These are phyloP conservation scores for Kwoniella sp. DNA, from an alignment of 768 basidiomycete genomes.

Conservation along the genomic window DNA sequence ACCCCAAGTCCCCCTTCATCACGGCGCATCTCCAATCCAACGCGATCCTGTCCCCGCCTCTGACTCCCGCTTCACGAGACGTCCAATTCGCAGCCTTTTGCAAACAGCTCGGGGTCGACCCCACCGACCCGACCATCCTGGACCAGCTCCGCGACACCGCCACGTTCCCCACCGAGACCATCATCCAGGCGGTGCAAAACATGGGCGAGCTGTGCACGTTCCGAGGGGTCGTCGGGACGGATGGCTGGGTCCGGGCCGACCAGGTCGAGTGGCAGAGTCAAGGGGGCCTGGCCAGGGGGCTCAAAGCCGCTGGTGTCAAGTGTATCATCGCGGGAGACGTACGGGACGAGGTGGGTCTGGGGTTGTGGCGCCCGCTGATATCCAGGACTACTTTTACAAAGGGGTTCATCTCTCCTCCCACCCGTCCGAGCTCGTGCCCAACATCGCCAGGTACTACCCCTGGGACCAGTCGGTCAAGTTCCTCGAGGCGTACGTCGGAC, in stretches of 20 bases:
- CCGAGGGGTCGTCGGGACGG: slow-evolving; percentile 61
- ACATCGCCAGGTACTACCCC: slow-evolving; percentile 63
- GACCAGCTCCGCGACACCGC: slow-evolving; percentile 55
- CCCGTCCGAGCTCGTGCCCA: slow-evolving; percentile 57
- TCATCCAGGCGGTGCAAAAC: slow-evolving; percentile 61
- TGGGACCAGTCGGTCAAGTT: slow-evolving; percentile 55
- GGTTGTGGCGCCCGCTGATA: not conserved
- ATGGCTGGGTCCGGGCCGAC: slow-evolving; percentile 60
- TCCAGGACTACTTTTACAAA: slow-evolving; percentile 59
- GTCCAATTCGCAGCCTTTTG: slow-evolving; percentile 66
- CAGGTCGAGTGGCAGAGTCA: slow-evolving; percentile 67
- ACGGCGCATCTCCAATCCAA: slow-evolving; percentile 70
- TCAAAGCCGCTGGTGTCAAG: slow-evolving; percentile 60
- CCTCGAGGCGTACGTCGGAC: slow-evolving; percentile 54
- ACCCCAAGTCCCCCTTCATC: slow-evolving; percentile 60
- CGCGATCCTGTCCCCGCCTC: slow-evolving; percentile 63
- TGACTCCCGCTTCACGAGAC: slow-evolving; percentile 59
- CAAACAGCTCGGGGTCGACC: slow-evolving; percentile 58
- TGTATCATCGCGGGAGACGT: slow-evolving; percentile 66
- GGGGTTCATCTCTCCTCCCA: slow-evolving; percentile 61
- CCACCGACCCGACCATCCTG: slow-evolving; percentile 56
- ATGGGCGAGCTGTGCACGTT: slow-evolving; percentile 62
- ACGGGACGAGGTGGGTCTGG: slow-evolving; percentile 61
- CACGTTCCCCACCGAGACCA: slow-evolving; percentile 55
- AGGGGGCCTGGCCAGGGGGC: slow-evolving; percentile 58